Base-by-base conservation (phyloP, 345 rosid genomes). In the Nasturtium officinale region DNA sequence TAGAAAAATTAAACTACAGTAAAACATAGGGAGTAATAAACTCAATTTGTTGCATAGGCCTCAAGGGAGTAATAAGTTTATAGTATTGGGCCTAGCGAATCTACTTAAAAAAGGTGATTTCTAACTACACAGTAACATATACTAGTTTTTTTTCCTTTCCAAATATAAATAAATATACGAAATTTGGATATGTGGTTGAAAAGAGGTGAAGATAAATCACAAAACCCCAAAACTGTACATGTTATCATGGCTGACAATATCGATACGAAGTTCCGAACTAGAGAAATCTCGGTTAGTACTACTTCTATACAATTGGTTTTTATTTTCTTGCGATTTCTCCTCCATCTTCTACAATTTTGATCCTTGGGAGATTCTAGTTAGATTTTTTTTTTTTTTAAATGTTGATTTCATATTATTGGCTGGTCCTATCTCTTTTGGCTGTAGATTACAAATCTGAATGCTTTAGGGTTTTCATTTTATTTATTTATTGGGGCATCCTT, bases 381-480 rank as follows among this genome's bases (percentile, higher is more conserved):
- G 77, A 4, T 7, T 33, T 33, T 32, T 32, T 6, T 43, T 16
- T 6, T 30, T 15, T 26, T 28, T 68, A 48, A 13, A 40, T 3
- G 26, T 61, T 61, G 30, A 6, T 51, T 71, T 1, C 33, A 5
- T n/a, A 7, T 23, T 8, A 16, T 12, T 64, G 7, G 0, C 21
- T 33, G 71, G 43, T 37, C 13, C 32, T 74, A 1, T 40, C 8
- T 66, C 25, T 20, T 66, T 58, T 57, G 9, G 25, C 50, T 58
- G 18, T n/a, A 0, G 10, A 38, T 58, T 60, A 37, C 73, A 16
- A 58, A 40, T 75, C 48, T 67, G 16, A 75, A 2, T 53, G 48
- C 3, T 75, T 63, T 61, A 68, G 69, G 78, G 78, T 51, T 60
- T 58, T 38, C 1, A 7, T 33, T 56, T 25, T 9, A 15, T 17